Evolutionary conservation across 495 filamentous ascomycete genomes (phyloP).

Genomic region (Tuber magnatum): DNA sequence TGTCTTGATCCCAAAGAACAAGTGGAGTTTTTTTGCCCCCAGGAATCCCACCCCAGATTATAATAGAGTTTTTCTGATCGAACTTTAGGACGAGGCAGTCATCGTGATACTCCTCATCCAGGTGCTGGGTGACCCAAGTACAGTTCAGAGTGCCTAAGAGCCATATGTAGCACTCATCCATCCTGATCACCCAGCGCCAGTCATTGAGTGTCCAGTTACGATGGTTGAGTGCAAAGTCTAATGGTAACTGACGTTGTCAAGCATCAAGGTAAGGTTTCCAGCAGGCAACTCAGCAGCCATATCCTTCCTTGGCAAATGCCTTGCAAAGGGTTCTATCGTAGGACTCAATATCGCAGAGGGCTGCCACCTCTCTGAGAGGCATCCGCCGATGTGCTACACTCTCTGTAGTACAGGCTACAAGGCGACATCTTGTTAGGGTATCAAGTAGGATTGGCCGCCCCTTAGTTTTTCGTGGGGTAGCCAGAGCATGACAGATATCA

Average conservation of each 20-base stretch:
- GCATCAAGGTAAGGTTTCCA: not conserved
- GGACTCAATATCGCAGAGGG: not conserved
- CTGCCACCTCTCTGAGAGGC: not conserved
- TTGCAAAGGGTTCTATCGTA: not conserved
- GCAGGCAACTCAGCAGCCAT: not conserved
- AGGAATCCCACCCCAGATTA: too few species aligned
- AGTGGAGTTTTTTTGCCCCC: too few species aligned
- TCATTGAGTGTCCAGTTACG: not conserved
- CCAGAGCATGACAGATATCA: too few species aligned
- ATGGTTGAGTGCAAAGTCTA: not conserved
- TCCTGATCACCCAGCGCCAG: slow-evolving; percentile 11
- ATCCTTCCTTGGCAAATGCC: not conserved
- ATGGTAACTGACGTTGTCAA: not conserved
- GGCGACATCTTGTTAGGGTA: not conserved
- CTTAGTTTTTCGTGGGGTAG: slow-evolving; percentile 1
- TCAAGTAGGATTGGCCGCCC: not conserved
- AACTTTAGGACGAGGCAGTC: too few species aligned
- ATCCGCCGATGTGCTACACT: slow-evolving; percentile 2
- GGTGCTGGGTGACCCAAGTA: too few species aligned
- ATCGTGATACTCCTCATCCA: too few species aligned
- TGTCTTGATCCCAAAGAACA: too few species aligned
- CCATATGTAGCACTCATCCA: slow-evolving; percentile 14
- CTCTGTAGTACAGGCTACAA: not conserved
- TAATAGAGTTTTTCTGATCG: too few species aligned
- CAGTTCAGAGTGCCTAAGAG: not conserved